A percentile compares a stretch with the other conserved stretches of the same genome.
phyloP scores from a whole-genome alignment of 2,329 filamentous ascomycete genomes.

The Sporothrix pseudoabietina region DNA sequence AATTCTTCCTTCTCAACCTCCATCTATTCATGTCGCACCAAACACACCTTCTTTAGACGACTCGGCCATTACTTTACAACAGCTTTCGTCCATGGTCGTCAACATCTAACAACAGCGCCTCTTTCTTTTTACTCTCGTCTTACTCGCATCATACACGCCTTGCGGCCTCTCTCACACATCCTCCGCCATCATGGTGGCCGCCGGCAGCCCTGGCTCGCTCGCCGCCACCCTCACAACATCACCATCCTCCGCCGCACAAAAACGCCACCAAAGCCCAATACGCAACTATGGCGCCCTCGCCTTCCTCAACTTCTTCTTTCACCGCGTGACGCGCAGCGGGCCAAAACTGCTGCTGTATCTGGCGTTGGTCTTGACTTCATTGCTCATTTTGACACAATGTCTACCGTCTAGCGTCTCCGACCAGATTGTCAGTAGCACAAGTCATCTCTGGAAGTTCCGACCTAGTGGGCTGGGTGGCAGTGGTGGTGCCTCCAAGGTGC shows the following conservation, averaged over 20 bases:
- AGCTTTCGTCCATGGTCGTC: background rate
- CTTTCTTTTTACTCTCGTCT: background rate
- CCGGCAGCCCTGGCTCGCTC: conserved; percentile 18
- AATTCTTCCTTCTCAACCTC: background rate
- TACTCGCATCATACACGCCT: background rate
- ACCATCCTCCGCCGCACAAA: background rate
- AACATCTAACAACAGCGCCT: background rate
- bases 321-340: conserved; percentile 38
- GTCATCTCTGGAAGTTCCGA: conserved; percentile 34
- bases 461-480: conserved; percentile 13
- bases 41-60: background rate
- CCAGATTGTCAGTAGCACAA: conserved; percentile 33
- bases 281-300: conserved; percentile 22
- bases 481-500: background rate
- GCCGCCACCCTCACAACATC: background rate
- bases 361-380: conserved; percentile 33
- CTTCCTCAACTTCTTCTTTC: conserved; percentile 39
- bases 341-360: conserved; percentile 39
- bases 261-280: conserved; percentile 6
- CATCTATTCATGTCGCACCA: background rate
- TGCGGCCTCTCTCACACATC: background rate
- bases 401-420: conserved; percentile 35
- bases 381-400: conserved; percentile 36
- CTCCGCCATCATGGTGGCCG: conserved; percentile 17
- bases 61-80: background rate